These are phyloP conservation scores for Apiotrichum sp. DNA, from an alignment of 1,284 basidiomycete genomes.

Conservation along the genomic window DNA sequence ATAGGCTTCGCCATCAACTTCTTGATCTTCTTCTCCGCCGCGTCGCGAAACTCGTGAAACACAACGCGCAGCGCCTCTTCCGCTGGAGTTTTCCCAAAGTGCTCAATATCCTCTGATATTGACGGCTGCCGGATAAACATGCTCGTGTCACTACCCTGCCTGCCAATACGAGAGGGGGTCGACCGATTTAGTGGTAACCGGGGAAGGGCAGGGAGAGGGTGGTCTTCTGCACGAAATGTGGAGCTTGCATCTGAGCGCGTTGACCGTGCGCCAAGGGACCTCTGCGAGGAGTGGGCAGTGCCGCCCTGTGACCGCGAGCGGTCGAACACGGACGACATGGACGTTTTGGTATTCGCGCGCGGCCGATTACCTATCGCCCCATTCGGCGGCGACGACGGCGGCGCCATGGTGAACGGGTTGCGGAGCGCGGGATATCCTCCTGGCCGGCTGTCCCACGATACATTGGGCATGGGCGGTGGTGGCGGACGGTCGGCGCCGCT, in stretches of 20 bases:
- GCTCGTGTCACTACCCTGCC: constrained; percentile 40
- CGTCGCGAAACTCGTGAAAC: constrained; percentile 72
- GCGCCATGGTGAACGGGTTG: constrained; percentile 37
- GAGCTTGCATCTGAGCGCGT: constrained; percentile 36
- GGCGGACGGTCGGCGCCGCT: constrained; percentile 9
- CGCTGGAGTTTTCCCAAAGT: constrained; percentile 56
- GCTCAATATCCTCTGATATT: constrained; percentile 27
- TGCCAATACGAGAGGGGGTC: constrained; percentile 28
- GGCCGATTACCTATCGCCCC: constrained; percentile 9
- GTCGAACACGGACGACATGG: constrained; percentile 11
- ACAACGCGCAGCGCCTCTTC: constrained; percentile 81
- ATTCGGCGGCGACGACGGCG: constrained; percentile 26
- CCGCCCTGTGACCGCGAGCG: constrained; percentile 32
- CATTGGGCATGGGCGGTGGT: constrained; percentile 31
- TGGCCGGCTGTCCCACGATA: constrained; percentile 22
- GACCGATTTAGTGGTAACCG: constrained; percentile 28
- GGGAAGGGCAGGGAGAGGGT: constrained; percentile 37
- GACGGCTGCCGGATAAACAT: constrained; percentile 29
- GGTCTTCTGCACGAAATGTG: constrained; percentile 35
- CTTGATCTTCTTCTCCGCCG: constrained; percentile 70
- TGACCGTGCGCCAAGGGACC: constrained; percentile 35
- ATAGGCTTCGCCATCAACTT: constrained; percentile 61
- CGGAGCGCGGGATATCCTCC: constrained; percentile 39
- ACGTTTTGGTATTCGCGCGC: constrained; percentile 12
- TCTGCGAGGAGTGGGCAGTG: constrained; percentile 27